Evolutionary conservation across 2,329 filamentous ascomycete species (phyloP).

Genomic region (Ceratocystis colombiana): DNA sequence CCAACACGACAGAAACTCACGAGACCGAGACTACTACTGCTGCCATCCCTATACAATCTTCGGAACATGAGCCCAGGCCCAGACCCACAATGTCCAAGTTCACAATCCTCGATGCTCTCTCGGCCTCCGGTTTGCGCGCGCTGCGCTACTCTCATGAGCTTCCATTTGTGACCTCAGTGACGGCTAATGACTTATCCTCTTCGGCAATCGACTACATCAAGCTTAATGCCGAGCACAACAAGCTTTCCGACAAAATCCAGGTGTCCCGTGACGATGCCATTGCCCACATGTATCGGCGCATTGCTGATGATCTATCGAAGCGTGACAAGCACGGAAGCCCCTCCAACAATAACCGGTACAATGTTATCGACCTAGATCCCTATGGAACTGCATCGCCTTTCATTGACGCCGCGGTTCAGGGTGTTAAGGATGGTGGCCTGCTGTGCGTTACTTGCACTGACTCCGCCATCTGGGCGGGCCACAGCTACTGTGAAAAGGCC

Average conservation of each 20-base stretch:
- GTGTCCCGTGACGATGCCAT: constrained; percentile 74
- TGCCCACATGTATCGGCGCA: constrained; percentile 75
- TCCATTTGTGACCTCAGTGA: constrained; percentile 69
- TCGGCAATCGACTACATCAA: constrained; percentile 71
- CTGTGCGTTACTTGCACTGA: constrained; percentile 96
- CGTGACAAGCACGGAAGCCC: constrained; percentile 35
- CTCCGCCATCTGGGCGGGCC: constrained; percentile 86
- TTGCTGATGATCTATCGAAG: constrained; percentile 44
- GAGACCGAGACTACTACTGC: neutral
- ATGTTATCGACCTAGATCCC: constrained; percentile 92
- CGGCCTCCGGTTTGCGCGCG: constrained; percentile 83
- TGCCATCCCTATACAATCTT: neutral
- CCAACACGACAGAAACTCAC: neutral
- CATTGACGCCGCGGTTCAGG: constrained; percentile 80
- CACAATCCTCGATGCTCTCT: constrained; percentile 87
- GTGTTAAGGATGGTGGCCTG: constrained; percentile 70
- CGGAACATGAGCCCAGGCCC: constrained; percentile 16
- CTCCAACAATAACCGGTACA: constrained; percentile 51
- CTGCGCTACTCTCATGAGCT: constrained; percentile 87
- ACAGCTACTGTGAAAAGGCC: constrained; percentile 87
- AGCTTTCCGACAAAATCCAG: constrained; percentile 57
- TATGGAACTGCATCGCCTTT: constrained; percentile 92
- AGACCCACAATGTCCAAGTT: constrained; percentile 42
- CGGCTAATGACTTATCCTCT: constrained; percentile 78
- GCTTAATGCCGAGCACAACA: constrained; percentile 76